Percentiles rank a stretch among this genome's conserved stretches.
These are phyloP conservation scores for Triangularia setosa DNA, from an alignment of 2,329 filamentous ascomycete genomes.

Conservation along the genomic window DNA sequence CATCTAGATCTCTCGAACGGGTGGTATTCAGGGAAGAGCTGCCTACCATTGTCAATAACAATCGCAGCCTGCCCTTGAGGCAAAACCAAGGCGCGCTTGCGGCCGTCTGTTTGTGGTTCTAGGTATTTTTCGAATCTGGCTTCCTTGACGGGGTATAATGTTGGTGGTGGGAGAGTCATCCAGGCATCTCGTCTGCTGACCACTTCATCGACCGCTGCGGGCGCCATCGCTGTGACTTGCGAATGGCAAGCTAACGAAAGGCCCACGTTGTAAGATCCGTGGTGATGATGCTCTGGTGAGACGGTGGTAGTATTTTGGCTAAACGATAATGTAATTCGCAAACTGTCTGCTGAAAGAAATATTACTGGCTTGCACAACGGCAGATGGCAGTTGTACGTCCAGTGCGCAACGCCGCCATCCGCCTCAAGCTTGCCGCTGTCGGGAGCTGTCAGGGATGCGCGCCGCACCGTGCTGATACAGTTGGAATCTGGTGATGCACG, in stretches of 20 bases:
- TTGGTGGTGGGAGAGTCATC: constrained; percentile 49
- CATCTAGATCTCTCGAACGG: not conserved
- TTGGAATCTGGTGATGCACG: not conserved
- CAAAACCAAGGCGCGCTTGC: constrained; percentile 59
- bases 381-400: not conserved
- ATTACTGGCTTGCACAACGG: not conserved
- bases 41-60: constrained; percentile 95
- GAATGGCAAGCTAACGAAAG: not conserved
- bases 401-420: not conserved
- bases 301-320: not conserved
- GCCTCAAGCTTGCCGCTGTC: constrained; percentile 4
- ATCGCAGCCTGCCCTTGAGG: constrained; percentile 66
- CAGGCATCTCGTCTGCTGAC: constrained; percentile 37
- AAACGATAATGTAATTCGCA: not conserved
- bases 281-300: not conserved
- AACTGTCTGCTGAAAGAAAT: not conserved
- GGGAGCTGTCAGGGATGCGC: not conserved
- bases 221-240: constrained; percentile 41
- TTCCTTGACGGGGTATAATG: constrained; percentile 60
- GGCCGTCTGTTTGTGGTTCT: constrained; percentile 60
- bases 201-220: constrained; percentile 48
- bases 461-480: constrained; percentile 1
- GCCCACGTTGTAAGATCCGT: not conserved
- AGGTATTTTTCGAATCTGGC: constrained; percentile 56
- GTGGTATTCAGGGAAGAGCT: not conserved